Evolutionary conservation across 768 basidiomycete species (phyloP).

Genomic region (Tricholoma furcatifolium): DNA sequence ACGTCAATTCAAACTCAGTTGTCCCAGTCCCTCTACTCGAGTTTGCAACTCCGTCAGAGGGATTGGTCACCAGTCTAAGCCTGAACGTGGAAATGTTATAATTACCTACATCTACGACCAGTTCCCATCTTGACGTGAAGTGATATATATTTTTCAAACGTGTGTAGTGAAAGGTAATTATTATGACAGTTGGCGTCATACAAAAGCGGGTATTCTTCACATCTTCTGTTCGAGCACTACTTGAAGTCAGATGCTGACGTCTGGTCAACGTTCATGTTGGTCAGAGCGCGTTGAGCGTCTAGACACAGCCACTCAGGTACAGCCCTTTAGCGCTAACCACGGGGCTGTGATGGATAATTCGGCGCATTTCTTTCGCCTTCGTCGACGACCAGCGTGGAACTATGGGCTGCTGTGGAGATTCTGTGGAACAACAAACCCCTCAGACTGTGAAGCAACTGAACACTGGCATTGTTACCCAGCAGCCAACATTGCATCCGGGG

Average conservation of each 20-base stretch:
- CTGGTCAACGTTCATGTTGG: not conserved
- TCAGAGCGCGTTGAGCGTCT: not conserved
- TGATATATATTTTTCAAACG: no score
- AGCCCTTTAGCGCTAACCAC: slow-evolving; percentile 5
- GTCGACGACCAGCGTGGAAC: slow-evolving; percentile 14
- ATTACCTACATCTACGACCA: no score
- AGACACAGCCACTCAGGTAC: slow-evolving; percentile 30
- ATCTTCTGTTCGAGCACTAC: no score
- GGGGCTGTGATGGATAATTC: slow-evolving; percentile 10
- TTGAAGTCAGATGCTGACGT: not conserved
- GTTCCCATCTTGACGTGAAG: no score
- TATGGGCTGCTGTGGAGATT: slow-evolving; percentile 73
- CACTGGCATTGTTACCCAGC: slow-evolving; percentile 43
- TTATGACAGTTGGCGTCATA: no score
- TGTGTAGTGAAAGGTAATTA: no score
- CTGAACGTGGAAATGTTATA: no score
- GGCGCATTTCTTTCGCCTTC: slow-evolving; percentile 2
- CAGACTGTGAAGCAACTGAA: slow-evolving; percentile 27
- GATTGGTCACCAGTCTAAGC: no score
- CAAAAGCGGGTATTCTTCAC: no score
- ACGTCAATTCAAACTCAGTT: no score
- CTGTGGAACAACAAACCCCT: slow-evolving; percentile 27
- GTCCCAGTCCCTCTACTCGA: no score
- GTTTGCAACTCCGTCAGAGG: no score
- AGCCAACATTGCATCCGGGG: slow-evolving; percentile 45